Conservation (phyloP, 179 eudicot species). For the Silene noctiflora region DNA sequence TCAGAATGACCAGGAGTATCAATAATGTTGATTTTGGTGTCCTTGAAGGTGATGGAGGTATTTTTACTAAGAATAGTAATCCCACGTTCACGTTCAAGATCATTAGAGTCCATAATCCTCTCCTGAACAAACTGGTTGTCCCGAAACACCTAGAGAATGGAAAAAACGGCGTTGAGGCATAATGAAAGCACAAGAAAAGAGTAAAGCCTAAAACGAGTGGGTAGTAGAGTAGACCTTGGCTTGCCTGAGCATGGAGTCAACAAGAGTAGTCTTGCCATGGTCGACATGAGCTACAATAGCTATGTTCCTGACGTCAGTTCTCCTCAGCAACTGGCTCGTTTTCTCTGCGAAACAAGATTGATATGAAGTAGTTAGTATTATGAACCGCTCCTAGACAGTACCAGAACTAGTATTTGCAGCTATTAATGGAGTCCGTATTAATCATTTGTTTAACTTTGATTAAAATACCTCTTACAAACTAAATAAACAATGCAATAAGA, state of each 20-base stretch:
- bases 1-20: slow-evolving; percentile 99
- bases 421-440: too few relatives aligned
- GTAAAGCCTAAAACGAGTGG: too few relatives aligned
- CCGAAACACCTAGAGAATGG: slow-evolving; percentile 66
- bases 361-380: background rate
- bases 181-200: too few relatives aligned
- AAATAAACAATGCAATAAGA: too few relatives aligned
- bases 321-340: slow-evolving; percentile 55
- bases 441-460: too few relatives aligned
- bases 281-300: slow-evolving; percentile 99
- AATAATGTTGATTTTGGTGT: slow-evolving; percentile 86
- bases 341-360: slow-evolving; percentile 36
- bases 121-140: slow-evolving; percentile 89
- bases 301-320: slow-evolving; percentile 85
- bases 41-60: slow-evolving; percentile 80
- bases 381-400: too few relatives aligned
- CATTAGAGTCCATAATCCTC: slow-evolving; percentile 99
- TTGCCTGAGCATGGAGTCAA: slow-evolving; percentile 94
- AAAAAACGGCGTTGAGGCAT: too few relatives aligned
- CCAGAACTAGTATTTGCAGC: too few relatives aligned
- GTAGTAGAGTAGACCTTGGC: slow-evolving; percentile 51
- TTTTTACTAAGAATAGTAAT: slow-evolving; percentile 95
- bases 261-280: slow-evolving; percentile 95
- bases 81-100: slow-evolving; percentile 96
- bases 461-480: too few relatives aligned